Conservation (phyloP, 2,329 filamentous ascomycete genomes). For the Alternaria novae-zelandiae region DNA sequence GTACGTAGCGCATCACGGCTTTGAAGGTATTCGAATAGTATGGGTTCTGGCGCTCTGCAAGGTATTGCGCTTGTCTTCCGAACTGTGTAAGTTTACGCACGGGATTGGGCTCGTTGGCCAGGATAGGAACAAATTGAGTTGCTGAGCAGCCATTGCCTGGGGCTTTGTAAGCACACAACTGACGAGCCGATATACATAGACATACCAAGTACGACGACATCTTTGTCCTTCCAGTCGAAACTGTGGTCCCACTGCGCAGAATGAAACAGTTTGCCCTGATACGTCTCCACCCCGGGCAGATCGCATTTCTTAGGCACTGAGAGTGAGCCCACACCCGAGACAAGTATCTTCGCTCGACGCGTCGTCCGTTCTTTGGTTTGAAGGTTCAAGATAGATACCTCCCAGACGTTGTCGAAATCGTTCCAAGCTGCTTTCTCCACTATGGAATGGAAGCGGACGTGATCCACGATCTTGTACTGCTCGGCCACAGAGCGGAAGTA, state of each 20-base stretch:
- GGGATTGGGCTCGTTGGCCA: conserved; percentile 45
- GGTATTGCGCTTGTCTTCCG: conserved; percentile 59
- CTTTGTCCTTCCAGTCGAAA: conserved; percentile 56
- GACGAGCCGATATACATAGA: not conserved
- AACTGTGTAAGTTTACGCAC: conserved; percentile 56
- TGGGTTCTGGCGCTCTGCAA: conserved; percentile 54
- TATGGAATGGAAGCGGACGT: conserved; percentile 54
- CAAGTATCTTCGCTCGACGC: conserved; percentile 32
- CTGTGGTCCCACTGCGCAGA: conserved; percentile 53
- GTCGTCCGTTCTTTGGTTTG: conserved; percentile 26
- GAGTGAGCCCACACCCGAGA: conserved; percentile 37
- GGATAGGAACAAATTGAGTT: conserved; percentile 57
- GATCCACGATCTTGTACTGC: conserved; percentile 46
- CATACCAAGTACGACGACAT: conserved; percentile 40
- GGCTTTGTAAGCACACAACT: not conserved
- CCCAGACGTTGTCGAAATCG: conserved; percentile 51
- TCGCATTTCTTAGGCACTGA: conserved; percentile 45
- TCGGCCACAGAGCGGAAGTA: conserved; percentile 56
- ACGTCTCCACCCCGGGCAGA: conserved; percentile 55
- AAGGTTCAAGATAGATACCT: conserved; percentile 31
- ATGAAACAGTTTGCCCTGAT: conserved; percentile 47
- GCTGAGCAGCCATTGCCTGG: conserved; percentile 56
- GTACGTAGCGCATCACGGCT: conserved; percentile 54
- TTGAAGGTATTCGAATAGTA: conserved; percentile 52
- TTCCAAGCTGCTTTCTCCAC: conserved; percentile 55